Evolutionary conservation across 2,329 filamentous ascomycete genomes (phyloP), one percentile per base, ranked within the genome.

Genomic region (Colletotrichum sp.): DNA sequence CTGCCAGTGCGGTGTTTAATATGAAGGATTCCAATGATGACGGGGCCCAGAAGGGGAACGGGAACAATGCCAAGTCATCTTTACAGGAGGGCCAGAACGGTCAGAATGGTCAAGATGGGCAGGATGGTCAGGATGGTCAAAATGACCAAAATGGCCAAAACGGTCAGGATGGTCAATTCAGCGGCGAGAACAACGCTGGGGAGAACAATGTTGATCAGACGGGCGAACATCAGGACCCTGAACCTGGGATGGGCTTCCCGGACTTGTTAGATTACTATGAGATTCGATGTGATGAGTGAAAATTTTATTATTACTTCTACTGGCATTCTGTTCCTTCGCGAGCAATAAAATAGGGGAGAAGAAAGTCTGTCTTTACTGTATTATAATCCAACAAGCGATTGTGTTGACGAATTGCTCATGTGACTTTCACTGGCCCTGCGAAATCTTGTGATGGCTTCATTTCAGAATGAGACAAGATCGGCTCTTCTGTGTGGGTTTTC

Each of bases 261-360:
- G 39, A 69, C 21, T 34, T 73, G 57, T 73, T 60, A 21, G 55
- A 73, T 10, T 73, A 63, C n/a, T 73, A 30, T 18, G 65, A 73
- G 36, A 73, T 73, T 57, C 21, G 18, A 30, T 73, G 71, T 57
- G 71, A 69, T 62, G 65, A 72, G 64, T 72, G 55, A 72, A 24
- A 30, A 16, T 13, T 71, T 71, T 39, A 71, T 44, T 6, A 28
- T 44, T 65, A 21, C 44, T 39, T 3, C 21, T n/a, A 39, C 44
- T 32, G 62, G 18, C 49, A 34, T 39, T 57, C 36, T 59, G 49
- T 15, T 21, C n/a, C 13, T 71, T n/a, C 4, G 28, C 15, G 32
- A n/a, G 16, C 16, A n/a, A 21, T 1, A 21, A 32, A 30, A 67
- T 57, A 18, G n/a, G n/a, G n/a, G 18, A 24, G 30, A n/a, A 36